A percentile compares a stretch with the other conserved stretches of the same genome.
Evolutionary conservation across 352 stramenopile species (phyloP).

Genomic region (Poterioochromonas sp.): DNA sequence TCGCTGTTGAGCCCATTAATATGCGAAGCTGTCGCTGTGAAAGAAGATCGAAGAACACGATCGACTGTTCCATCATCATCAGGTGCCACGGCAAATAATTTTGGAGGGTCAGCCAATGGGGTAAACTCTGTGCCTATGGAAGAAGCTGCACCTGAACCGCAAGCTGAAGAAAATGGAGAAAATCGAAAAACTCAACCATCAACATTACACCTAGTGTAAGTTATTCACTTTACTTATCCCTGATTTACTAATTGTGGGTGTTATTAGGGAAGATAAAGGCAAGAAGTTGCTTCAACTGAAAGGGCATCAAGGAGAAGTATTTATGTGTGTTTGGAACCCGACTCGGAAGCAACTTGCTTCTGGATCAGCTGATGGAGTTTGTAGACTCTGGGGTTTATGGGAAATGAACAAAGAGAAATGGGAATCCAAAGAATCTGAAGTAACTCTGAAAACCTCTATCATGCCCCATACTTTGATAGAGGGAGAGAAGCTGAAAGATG

Average conservation of each 20-base stretch:
- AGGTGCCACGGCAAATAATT: background rate
- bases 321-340: constrained; percentile 94
- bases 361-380: constrained; percentile 85
- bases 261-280: background rate
- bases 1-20: constrained; percentile 14
- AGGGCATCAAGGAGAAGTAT: constrained; percentile 70
- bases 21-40: constrained; percentile 5
- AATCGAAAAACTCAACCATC: background rate
- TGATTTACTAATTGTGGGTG: background rate
- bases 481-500: constrained; percentile 81
- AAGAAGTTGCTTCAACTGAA: background rate
- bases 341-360: constrained; percentile 85
- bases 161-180: constrained; percentile 3
- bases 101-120: background rate
- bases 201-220: background rate
- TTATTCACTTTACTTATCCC: background rate
- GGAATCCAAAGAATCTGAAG: constrained; percentile 47
- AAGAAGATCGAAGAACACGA: constrained; percentile 7
- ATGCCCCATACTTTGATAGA: constrained; percentile 58
- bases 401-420: constrained; percentile 35
- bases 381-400: constrained; percentile 89
- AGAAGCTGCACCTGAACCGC: background rate
- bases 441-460: constrained; percentile 51
- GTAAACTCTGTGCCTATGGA: background rate
- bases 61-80: background rate